A percentile compares a stretch with the other conserved stretches of the same genome.
phyloP scores from a whole-genome alignment of 768 basidiomycete species.

The Collybiopsis confluens region DNA sequence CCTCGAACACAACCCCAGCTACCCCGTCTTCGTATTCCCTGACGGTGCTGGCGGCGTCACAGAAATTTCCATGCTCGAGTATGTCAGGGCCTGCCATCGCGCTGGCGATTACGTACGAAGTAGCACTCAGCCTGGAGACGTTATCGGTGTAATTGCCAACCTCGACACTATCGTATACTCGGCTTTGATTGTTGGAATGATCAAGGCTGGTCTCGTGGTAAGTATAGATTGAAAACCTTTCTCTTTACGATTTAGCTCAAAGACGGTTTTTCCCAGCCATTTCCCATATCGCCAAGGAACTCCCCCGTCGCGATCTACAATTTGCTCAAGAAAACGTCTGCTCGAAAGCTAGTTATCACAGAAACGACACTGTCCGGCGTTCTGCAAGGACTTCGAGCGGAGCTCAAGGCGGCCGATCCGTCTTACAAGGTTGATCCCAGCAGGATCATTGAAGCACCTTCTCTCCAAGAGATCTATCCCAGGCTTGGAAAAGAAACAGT shows the following conservation, averaged over 20 bases:
- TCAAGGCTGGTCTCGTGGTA: conserved; percentile 17
- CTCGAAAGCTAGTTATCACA: conserved; percentile 33
- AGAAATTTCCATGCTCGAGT: conserved; percentile 18
- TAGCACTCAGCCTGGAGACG: conserved; percentile 8
- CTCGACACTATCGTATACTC: conserved; percentile 18
- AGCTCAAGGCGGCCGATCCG: conserved; percentile 18
- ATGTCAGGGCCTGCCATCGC: conserved; percentile 21
- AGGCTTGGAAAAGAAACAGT: conserved; percentile 30
- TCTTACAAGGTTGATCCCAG: conserved; percentile 15
- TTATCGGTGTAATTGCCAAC: conserved; percentile 20
- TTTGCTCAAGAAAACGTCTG: conserved; percentile 32
- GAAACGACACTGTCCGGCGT: conserved; percentile 23
- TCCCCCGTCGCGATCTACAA: conserved; percentile 29
- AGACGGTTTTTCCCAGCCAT: conserved; percentile 25
- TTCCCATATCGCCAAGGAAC: conserved; percentile 35
- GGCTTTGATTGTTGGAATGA: conserved; percentile 15
- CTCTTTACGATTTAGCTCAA: neutral
- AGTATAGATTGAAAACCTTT: neutral
- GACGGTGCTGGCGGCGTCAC: conserved; percentile 4
- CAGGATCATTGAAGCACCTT: conserved; percentile 27
- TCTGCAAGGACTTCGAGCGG: conserved; percentile 20
- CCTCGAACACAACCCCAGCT: conserved; percentile 12
- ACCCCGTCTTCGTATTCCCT: conserved; percentile 13
- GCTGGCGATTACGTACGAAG: conserved; percentile 14
- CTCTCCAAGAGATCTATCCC: conserved; percentile 30